Evolutionary conservation across 2,329 filamentous ascomycete species (phyloP), one percentile per base, ranked within the genome.

Genomic region (Sporothrix curviconia): DNA sequence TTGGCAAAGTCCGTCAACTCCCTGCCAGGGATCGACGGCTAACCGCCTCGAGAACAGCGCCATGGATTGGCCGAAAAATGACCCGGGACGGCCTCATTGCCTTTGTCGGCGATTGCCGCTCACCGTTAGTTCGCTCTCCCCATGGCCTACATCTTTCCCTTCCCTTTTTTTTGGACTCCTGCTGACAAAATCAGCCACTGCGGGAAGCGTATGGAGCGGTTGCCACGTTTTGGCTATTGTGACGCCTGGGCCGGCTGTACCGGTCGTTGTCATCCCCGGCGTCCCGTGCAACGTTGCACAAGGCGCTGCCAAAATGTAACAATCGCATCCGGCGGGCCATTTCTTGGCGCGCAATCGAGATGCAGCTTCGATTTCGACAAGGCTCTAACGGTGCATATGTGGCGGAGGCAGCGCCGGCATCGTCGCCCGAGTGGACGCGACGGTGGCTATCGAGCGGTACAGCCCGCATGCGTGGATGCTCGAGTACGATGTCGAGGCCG

Each of bases 101-200:
- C n/a, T 58, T 58, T 37, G 39, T 54, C 15, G 56, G 56, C 17
- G 56, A 58, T 25, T n/a, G 56, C 56, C 24, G 56, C 56, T 39
- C 56, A 58, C 34, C 56, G 56, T 58, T n/a, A 40, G 56, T 58
- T 30, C 17, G n/a, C n/a, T n/a, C 11, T 32, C 7, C 9, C 32
- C 14, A 24, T 12, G 9, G 12, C 14, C 17, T 15, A 8, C 12
- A 28, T 7, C 25, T 15, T 11, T 8, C 17, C n/a, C 7, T n/a
- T n/a, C 37, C 37, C 17, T n/a, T 40, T 40, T 3, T 40, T 2
- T 40, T 2, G 24, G 24, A 9, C 9, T 11, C 25, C 42, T 14
- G 14, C 15, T 51, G 17, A 28, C 43, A 4, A 17, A 7, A n/a
- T 19, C 39, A 58, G 56, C 56, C 14, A 58, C 56, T 7, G 56